Base-by-base conservation (phyloP, 2,329 filamentous ascomycete genomes). In the Aaosphaeria arxii region DNA sequence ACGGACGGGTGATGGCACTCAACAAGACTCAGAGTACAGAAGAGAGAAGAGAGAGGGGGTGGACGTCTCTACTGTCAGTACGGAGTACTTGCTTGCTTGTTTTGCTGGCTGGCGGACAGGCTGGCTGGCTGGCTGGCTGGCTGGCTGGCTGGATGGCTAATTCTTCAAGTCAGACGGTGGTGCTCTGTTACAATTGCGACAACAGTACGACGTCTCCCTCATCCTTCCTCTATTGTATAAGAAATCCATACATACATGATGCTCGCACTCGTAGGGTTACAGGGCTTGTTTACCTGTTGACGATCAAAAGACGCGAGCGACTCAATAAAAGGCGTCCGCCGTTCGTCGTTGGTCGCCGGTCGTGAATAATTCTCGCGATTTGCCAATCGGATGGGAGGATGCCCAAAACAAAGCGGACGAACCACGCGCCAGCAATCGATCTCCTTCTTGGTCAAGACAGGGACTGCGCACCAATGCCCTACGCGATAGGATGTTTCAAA, bases 351-450 rank as follows among this genome's bases (percentile, higher is more conserved):
- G 17, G 17, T 24, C 17, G 17, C 17, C 17, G 17, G 33, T 36
- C 9, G 33, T 36, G 7, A n/a, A 36, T 9, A 9, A n/a, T n/a
- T 36, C 7, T 36, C 33, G 33, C 33, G 33, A 41, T 43, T 52
- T 52, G 52, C 58, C 51, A 62, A 62, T 62, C 57, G 57, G 58
- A 60, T 51, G 55, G 44, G 45, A 40, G 46, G 24, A 32, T 47
- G 39, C 44, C 43, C 44, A 43, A 48, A 39, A 32, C 47, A 51
- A 38, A 45, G 50, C 52, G 32, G 51, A 53, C 58, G 57, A 60
- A 60, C 56, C 59, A 59, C 50, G 56, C 36, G 49, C 45, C 47
- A 49, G 49, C 40, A 49, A 30, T 36, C 33, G 9, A 36, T 9
- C 33, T 36, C 33, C 11, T 41, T 44, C n/a, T 40, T 35, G 46